These are phyloP conservation scores for Nemophila menziesii DNA, from an alignment of 257 asterid genomes.

Conservation along the genomic window DNA sequence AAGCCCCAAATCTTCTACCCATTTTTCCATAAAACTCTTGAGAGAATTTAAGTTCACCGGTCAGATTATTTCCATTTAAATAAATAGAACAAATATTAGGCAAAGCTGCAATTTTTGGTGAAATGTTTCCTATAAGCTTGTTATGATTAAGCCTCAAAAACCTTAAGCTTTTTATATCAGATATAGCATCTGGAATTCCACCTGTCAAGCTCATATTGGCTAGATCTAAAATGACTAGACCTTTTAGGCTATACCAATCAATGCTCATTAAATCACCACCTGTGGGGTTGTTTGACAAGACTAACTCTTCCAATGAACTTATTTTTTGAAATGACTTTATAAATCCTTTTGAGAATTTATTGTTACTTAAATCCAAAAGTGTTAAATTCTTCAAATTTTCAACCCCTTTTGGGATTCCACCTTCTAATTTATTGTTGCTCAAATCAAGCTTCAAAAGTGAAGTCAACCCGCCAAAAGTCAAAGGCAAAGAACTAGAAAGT, in stretches of 20 bases:
- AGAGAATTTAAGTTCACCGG: constrained; percentile 49
- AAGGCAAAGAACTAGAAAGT: constrained; percentile 16
- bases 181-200: constrained; percentile 45
- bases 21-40: constrained; percentile 35
- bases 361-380: constrained; percentile 17
- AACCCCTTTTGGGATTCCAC: constrained; percentile 15
- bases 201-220: constrained; percentile 55
- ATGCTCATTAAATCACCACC: constrained; percentile 39
- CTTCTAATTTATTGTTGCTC: constrained; percentile 17
- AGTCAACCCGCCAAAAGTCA: constrained; percentile 13
- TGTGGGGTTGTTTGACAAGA: constrained; percentile 48
- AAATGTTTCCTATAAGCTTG: constrained; percentile 37
- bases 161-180: constrained; percentile 33
- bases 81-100: constrained; percentile 42
- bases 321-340: constrained; percentile 11
- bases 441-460: constrained; percentile 25
- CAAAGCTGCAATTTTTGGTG: constrained; percentile 32
- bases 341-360: constrained; percentile 16
- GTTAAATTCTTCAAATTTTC: constrained; percentile 14
- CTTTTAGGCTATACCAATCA: constrained; percentile 31
- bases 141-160: constrained; percentile 58
- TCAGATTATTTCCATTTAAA: constrained; percentile 53
- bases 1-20: constrained; percentile 66
- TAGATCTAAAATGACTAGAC: constrained; percentile 38
- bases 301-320: constrained; percentile 39